Base-by-base conservation (phyloP, 805 yeast species). In the Phaffomyces antillensis region DNA sequence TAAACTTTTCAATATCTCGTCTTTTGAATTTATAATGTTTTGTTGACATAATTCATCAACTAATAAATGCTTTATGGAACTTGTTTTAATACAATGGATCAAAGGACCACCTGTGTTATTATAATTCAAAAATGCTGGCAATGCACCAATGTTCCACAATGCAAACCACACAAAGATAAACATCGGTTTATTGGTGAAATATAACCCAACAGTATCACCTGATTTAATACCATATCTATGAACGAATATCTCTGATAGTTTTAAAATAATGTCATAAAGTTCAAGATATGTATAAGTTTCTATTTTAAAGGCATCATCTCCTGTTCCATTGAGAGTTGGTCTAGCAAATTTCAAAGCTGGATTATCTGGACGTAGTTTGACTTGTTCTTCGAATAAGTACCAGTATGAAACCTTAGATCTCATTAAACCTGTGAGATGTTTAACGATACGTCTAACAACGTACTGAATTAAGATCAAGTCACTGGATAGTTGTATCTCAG, bases 81-180 rank as follows among this genome's bases (percentile, higher is more conserved):
- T 82, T 24, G 83, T 76, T 51, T 76, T 77, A 54, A 91, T 67
- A 51, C 96, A 86, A 65, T 91, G 97, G 13, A 79, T 77, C 52
- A 90, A 71, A 1, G 96, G 84, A 42, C 73, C 72, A 24, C 87
- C 89, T 42, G 73, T 70, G 40, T 83, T 72, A 62, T 89, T 90
- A 66, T 81, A 86, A 66, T 90, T 90, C 56, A 91, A 67, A 54
- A 91, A 84, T 0, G 96, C 89, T 0, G 96, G 96, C 9, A 73
- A 63, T 1, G 96, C 96, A 37, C 97, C 97, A 43, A 90, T 71
- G 56, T 87, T 86, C 96, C 96, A 90, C 40, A 85, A 65, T 0
- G 96, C 85, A 44, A 86, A 72, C 95, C 96, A 86, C 36, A 85
- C 60, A 43, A 89, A 72, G 15, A 90, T 64, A 55, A 86, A 86